Evolutionary conservation across 2,329 filamentous ascomycete genomes (phyloP).

Genomic region (Fusarium denticulatum): DNA sequence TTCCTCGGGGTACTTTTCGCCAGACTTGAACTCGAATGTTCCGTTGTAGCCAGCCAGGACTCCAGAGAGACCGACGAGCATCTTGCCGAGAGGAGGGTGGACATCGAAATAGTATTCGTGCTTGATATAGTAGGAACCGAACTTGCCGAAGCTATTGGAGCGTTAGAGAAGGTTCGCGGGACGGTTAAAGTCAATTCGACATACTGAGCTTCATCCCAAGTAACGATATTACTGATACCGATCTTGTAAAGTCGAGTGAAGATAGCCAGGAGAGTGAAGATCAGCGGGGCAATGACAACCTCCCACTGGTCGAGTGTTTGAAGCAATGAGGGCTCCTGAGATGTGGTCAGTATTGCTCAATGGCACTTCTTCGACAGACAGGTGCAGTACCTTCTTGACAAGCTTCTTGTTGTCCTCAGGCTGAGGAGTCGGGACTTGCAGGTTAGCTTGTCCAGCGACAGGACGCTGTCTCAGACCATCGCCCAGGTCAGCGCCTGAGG

Average conservation of each 20-base stretch:
- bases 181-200: slow-evolving; percentile 42
- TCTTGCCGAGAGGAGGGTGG: slow-evolving; percentile 96
- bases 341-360: slow-evolving; percentile 31
- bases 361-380: background rate
- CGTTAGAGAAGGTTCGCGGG: slow-evolving; percentile 12
- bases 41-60: slow-evolving; percentile 98
- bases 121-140: slow-evolving; percentile 98
- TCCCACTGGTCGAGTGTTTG: slow-evolving; percentile 72
- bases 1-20: slow-evolving; percentile 92
- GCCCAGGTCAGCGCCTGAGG: slow-evolving; percentile 68
- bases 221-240: slow-evolving; percentile 72
- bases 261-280: slow-evolving; percentile 70
- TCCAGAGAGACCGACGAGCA: slow-evolving; percentile 95
- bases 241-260: slow-evolving; percentile 77
- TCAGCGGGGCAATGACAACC: slow-evolving; percentile 67
- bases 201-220: slow-evolving; percentile 74
- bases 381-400: slow-evolving; percentile 61
- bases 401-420: slow-evolving; percentile 69
- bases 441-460: slow-evolving; percentile 51
- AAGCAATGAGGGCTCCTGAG: slow-evolving; percentile 66
- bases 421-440: slow-evolving; percentile 53
- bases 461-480: slow-evolving; percentile 67
- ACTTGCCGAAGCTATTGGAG: slow-evolving; percentile 83
- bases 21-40: slow-evolving; percentile 99
- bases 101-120: slow-evolving; percentile 97